Conservation (phyloP, 148 eudicot species). For the Camellia sinensis region DNA sequence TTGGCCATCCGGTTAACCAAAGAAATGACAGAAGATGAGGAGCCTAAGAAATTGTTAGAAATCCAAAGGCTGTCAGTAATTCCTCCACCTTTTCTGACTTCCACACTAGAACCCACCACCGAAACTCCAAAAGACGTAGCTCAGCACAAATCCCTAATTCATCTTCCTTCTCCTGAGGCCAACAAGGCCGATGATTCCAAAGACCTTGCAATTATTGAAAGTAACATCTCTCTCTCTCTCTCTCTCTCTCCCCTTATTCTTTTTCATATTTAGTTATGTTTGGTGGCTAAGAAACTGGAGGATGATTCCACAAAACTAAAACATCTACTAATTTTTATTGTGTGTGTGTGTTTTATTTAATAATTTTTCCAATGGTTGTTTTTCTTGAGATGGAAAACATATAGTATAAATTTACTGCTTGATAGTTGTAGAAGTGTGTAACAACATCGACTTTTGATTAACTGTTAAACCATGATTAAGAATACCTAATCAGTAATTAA, state of each 20-base stretch:
- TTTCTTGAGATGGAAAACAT: background rate
- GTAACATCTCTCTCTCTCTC: slow-evolving; percentile 27
- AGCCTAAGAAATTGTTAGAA: no score
- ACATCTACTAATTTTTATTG: no score
- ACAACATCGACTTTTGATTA: no score
- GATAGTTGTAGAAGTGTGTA: background rate
- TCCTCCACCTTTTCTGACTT: background rate
- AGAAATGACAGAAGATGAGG: no score
- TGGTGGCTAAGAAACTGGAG: background rate
- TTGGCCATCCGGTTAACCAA: no score
- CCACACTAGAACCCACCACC: background rate
- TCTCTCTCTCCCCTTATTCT: background rate
- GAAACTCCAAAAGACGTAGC: slow-evolving; percentile 28
- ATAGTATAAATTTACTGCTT: background rate
- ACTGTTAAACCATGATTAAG: no score
- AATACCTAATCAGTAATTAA: no score
- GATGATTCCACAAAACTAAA: no score
- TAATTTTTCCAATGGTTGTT: background rate
- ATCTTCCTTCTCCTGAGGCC: slow-evolving; percentile 26
- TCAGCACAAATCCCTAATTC: slow-evolving; percentile 47
- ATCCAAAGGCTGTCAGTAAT: no score
- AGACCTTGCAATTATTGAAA: slow-evolving; percentile 45
- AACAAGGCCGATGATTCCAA: slow-evolving; percentile 43
- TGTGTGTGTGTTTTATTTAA: background rate
- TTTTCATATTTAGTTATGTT: background rate